Base-by-base conservation (phyloP, 371 early-diverging fungal genomes). In the Gilbertella persicaria region DNA sequence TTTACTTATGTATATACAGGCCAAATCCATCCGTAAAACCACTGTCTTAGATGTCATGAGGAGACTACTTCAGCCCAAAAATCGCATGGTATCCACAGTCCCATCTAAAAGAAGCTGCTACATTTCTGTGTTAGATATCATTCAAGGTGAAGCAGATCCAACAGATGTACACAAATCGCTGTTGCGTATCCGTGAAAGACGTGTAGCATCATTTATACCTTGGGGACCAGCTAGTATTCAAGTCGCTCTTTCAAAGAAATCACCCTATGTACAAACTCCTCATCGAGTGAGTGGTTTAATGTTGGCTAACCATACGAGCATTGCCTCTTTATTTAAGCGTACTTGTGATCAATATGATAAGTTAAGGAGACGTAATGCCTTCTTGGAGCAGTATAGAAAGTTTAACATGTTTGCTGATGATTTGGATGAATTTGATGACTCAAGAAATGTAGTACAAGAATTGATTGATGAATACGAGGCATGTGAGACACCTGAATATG, bases 161-260 rank as follows among this genome's bases (percentile, higher is more conserved):
- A 96, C 97, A 0, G 99, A 98, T 64, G 98, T 94, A 71, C 98
- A 98, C 73, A 98, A 99, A 76, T 94, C 97, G 17, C 73, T 99
- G 41, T 70, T 98, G 59, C 85, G 99, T 33, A 93, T 99, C 53
- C 87, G 96, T 24, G 99, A 99, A 69, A 85, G 95, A 45, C 80
- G 94, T 21, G 67, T 97, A 28, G 95, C 97, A 7, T 91, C 93
- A 57, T 99, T 99, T 71, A 98, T 99, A 47, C 99, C 99, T 20
- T 99, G 99, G 99, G 98, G 98, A n/a, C 99, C 99, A 10, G 96
- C 99, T 3, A 93, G 91, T 59, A 97, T 99, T 57, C 99, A 99
- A 69, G 96, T 98, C 3, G 98, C 97, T 4, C 63, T 98, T 30
- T 91, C 96, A 1, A 85, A 86, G 40, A 93, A 94, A 67, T 92